Evolutionary conservation across 257 asterid species (phyloP), one percentile per base, ranked within the genome.

Genomic region (Salvia rosmarinus): DNA sequence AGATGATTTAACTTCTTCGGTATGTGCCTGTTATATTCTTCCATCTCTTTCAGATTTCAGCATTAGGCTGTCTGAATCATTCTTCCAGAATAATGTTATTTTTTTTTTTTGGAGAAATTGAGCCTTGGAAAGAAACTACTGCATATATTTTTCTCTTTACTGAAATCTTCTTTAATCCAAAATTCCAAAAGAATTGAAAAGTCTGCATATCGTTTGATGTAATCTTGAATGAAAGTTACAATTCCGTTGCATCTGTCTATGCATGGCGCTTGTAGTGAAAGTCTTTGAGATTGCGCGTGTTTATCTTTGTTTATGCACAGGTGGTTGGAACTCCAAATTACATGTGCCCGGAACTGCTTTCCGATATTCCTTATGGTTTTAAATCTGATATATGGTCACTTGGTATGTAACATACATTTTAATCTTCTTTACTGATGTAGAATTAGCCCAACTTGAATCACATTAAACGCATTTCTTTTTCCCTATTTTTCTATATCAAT

Each of bases 371-470:
- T 46, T 95, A 95, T 20, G 98, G 99, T 65, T 95, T 95, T 67
- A 95, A 95, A 77, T 95, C 99, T n/a, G 99, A 95, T 78, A 95
- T 95, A 69, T 91, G 99, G 99, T 95, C 99, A 35, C 94, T 95
- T 17, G 99, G 99, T 95, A 85, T 39, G 91, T 71, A 35, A 19
- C 64, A 9, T 71, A 42, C 46, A 32, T 17, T 28, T 71, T 56
- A 43, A 2, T 49, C 51, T 50, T 57, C 25, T 65, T 56, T 35
- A n/a, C 30, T 17, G 9, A 17, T 61, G 11, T 52, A 19, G 47
- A 43, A n/a, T 2, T 20, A 51, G 52, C 6, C n/a, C 50, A 54
- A 56, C 37, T 55, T 42, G 63, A 28, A 67, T 37, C n/a, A 44
- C 35, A 5, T 12, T 42, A 64, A 30, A 13, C 8, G 16, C 50